A percentile compares a stretch with the other conserved stretches of the same genome.
Conservation (phyloP, 1,139 yeast species). For the Yarrowia galli region DNA sequence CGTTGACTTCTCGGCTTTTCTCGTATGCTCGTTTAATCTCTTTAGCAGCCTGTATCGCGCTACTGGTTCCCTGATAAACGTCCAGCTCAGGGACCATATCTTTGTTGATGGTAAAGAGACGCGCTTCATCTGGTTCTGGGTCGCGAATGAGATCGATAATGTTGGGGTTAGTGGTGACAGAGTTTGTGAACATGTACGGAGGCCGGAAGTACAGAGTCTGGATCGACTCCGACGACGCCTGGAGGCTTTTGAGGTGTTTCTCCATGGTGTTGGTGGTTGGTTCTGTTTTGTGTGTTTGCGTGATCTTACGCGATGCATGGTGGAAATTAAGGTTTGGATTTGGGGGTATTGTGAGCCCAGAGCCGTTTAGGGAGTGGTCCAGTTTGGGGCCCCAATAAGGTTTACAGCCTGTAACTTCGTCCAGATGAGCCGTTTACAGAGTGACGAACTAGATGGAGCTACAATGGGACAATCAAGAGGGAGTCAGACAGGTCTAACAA, state of each 20-base stretch:
- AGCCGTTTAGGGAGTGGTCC: not conserved
- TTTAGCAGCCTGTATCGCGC: slow-evolving; percentile 23
- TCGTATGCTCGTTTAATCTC: slow-evolving; percentile 41
- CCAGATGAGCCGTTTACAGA: too few relatives aligned
- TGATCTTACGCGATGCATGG: slow-evolving; percentile 3
- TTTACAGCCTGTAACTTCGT: too few relatives aligned
- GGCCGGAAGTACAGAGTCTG: slow-evolving; percentile 56
- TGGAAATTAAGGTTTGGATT: not conserved
- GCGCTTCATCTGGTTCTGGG: slow-evolving; percentile 62
- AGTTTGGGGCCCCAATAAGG: too few relatives aligned
- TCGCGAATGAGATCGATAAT: slow-evolving; percentile 68
- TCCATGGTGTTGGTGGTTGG: slow-evolving; percentile 42
- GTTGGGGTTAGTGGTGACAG: slow-evolving; percentile 62
- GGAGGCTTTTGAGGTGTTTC: slow-evolving; percentile 45
- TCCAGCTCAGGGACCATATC: slow-evolving; percentile 39
- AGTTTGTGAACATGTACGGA: slow-evolving; percentile 71
- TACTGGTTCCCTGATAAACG: slow-evolving; percentile 28
- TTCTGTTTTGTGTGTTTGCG: not conserved
- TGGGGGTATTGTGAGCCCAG: not conserved
- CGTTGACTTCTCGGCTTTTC: slow-evolving; percentile 45
- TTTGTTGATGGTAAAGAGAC: slow-evolving; percentile 54
- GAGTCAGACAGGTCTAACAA: too few relatives aligned
- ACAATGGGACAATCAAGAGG: too few relatives aligned
- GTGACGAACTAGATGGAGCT: too few relatives aligned
- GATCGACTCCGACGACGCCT: slow-evolving; percentile 48